phyloP scores from a whole-genome alignment of 495 filamentous ascomycete species.

The Choiromyces venosus region DNA sequence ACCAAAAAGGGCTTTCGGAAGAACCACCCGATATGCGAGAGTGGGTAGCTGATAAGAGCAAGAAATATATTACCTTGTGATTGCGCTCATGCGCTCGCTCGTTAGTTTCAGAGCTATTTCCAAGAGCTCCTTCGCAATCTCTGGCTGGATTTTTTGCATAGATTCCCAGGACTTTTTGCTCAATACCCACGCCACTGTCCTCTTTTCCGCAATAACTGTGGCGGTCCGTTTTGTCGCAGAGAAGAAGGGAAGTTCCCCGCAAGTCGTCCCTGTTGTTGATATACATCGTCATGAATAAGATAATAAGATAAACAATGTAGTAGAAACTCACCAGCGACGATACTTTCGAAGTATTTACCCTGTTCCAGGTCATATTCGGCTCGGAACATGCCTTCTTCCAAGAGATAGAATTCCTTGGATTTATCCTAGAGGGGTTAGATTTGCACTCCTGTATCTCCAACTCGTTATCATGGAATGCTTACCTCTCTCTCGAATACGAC shows the following conservation, averaged over 20 bases:
- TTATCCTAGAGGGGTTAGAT: conserved; percentile 35
- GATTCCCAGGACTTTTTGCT: conserved; percentile 61
- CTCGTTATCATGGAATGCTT: conserved; percentile 11
- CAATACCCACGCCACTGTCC: conserved; percentile 78
- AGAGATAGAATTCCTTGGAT: conserved; percentile 73
- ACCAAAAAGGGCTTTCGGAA: not conserved
- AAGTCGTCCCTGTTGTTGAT: conserved; percentile 63
- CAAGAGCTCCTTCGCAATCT: conserved; percentile 77
- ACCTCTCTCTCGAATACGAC: conserved; percentile 71
- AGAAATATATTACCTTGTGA: conserved; percentile 60
- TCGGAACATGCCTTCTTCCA: conserved; percentile 81
- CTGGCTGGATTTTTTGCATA: conserved; percentile 62
- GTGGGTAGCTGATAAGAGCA: conserved; percentile 25
- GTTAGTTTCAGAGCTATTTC: conserved; percentile 66
- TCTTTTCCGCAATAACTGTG: conserved; percentile 73
- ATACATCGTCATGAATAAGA: not conserved
- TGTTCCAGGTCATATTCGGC: conserved; percentile 87
- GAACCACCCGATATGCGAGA: not conserved
- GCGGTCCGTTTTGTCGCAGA: conserved; percentile 79
- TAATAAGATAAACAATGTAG: not conserved
- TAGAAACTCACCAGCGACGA: conserved; percentile 59
- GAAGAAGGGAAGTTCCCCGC: conserved; percentile 95
- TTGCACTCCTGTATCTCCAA: conserved; percentile 16
- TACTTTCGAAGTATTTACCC: conserved; percentile 80
- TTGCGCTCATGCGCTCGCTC: conserved; percentile 49